Conservation (phyloP, 2,329 filamentous ascomycete genomes). For the Fusarium sp. region DNA sequence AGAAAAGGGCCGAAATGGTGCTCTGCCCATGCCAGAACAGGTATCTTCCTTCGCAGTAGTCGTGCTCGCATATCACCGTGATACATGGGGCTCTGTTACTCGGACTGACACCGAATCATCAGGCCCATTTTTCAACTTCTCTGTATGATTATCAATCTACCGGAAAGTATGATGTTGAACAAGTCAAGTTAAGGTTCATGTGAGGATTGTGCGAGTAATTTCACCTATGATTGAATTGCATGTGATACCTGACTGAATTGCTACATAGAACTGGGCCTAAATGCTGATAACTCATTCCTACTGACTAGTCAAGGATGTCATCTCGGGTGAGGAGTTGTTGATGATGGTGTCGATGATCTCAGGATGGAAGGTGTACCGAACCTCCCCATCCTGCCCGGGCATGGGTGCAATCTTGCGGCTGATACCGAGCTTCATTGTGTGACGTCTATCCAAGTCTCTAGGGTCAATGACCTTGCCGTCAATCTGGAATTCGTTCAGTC, state of each 20-base stretch:
- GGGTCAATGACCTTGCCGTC: background rate
- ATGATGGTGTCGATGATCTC: background rate
- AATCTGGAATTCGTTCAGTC: background rate
- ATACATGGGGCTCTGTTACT: too few relatives aligned
- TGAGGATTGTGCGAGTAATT: too few relatives aligned
- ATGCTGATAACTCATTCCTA: background rate
- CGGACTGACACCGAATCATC: too few relatives aligned
- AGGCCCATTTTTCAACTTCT: too few relatives aligned
- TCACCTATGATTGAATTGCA: too few relatives aligned
- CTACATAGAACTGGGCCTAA: background rate
- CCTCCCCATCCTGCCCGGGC: background rate
- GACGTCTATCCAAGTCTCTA: background rate
- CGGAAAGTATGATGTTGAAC: too few relatives aligned
- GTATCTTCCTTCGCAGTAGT: fast-evolving
- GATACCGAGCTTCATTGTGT: background rate
- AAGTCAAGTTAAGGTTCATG: too few relatives aligned
- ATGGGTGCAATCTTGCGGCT: background rate
- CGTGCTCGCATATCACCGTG: background rate
- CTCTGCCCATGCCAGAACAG: background rate
- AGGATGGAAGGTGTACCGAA: background rate
- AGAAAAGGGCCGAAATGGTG: background rate
- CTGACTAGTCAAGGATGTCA: background rate
- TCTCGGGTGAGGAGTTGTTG: background rate
- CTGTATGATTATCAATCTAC: too few relatives aligned
- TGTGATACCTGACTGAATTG: too few relatives aligned